These are phyloP conservation scores for Canavalia ensiformis DNA, from an alignment of 306 rosid species.

Conservation along the genomic window DNA sequence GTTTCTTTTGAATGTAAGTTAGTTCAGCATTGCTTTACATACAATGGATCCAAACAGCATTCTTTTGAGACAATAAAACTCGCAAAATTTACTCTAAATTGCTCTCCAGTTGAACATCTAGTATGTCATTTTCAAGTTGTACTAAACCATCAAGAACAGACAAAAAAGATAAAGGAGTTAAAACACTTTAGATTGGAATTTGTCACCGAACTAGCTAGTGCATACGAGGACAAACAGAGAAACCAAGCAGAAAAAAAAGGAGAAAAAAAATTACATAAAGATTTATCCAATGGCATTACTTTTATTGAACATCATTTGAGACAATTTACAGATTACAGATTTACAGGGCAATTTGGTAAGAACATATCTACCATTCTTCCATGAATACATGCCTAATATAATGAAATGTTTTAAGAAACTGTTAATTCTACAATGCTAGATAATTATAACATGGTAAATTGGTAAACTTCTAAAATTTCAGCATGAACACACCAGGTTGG, in stretches of 20 bases:
- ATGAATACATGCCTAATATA: constrained; percentile 8
- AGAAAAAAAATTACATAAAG: constrained; percentile 30
- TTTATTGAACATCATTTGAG: constrained; percentile 18
- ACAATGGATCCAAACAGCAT: constrained; percentile 55
- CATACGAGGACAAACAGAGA: constrained; percentile 15
- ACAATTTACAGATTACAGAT: constrained; percentile 12
- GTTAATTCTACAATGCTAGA: neutral
- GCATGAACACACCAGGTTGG: constrained; percentile 26
- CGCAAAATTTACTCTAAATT: constrained; percentile 46
- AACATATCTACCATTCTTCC: constrained; percentile 21
- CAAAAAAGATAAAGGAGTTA: constrained; percentile 38
- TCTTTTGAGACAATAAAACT: constrained; percentile 33
- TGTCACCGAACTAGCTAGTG: constrained; percentile 13
- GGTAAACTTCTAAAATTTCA: constrained; percentile 7
- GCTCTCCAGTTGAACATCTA: constrained; percentile 21
- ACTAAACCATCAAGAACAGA: constrained; percentile 31
- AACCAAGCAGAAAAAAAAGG: neutral
- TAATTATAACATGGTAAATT: neutral
- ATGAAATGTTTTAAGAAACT: constrained; percentile 27
- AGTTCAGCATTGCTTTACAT: constrained; percentile 50
- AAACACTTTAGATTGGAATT: constrained; percentile 42
- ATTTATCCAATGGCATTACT: constrained; percentile 16
- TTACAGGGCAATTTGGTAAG: constrained; percentile 31
- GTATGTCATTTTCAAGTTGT: constrained; percentile 45
- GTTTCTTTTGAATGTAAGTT: constrained; percentile 52